Base-by-base conservation (phyloP, 2,329 filamentous ascomycete species). In the Arthroderma sp. region DNA sequence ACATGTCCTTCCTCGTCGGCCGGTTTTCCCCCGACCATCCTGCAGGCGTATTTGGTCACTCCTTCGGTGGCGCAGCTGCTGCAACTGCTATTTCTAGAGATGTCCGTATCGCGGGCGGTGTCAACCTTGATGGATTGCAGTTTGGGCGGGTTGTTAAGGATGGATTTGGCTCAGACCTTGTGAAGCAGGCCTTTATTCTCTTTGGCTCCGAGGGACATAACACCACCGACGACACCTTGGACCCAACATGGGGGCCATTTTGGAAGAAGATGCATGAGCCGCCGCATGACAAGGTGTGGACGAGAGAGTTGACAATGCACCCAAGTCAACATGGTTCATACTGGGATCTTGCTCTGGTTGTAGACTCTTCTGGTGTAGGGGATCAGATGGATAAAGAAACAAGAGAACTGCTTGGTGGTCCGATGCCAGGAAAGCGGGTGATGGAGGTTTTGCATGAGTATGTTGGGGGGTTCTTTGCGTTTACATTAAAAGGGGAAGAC, bases 111-210 rank as follows among this genome's bases (percentile, higher is more conserved):
- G 40, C 34, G 0, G 60, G 58, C 4, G 62, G 53, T 3, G 30
- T 61, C 28, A 63, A 66, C 39, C 47, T 66, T n/a, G 62, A 66
- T 41, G 61, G 63, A 4, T 51, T 43, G 11, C 49, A 63, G 43
- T 61, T 38, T 22, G 51, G 49, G 6, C 43, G 38, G 4, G 48
- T 48, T 3, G 7, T 47, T 2, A 28, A 49, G 22, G 36, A 28
- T 5, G 50, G 51, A 6, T 56, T 40, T 40, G 49, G 36, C 31
- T 48, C 3, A 43, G 43, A 33, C 15, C 48, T 29, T 48, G 46
- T 31, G n/a, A 40, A 41, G 8, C 43, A 47, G 32, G 47, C 53
- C 1, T 51, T 51, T 40, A 40, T 53, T n/a, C 45, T 54, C 22
- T 48, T 50, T 36, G 47, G 48, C 28, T 32, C 46, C 10, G 34